These are phyloP conservation scores for Penicillium frequentans DNA, from an alignment of 2,329 filamentous ascomycete species.

Conservation along the genomic window DNA sequence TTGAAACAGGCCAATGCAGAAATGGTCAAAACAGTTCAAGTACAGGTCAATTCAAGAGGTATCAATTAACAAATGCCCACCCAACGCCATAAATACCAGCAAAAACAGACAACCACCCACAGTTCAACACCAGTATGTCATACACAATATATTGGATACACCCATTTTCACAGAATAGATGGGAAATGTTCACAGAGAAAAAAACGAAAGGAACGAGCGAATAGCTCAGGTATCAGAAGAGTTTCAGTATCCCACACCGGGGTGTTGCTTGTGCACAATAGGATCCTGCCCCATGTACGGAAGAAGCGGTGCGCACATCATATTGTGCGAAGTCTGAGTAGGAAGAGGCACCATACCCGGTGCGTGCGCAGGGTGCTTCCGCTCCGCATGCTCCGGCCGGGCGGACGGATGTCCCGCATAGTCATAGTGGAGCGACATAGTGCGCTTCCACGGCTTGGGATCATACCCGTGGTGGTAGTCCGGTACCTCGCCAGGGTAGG, in stretches of 20 bases:
- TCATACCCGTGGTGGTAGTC: slow-evolving; percentile 22
- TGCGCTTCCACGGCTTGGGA: slow-evolving; percentile 30
- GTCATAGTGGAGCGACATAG: slow-evolving; percentile 30
- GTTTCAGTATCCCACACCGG: slow-evolving; percentile 24
- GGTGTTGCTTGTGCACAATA: slow-evolving; percentile 19
- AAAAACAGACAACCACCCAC: slow-evolving; percentile 4
- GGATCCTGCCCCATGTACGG: slow-evolving; percentile 26
- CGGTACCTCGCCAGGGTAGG: slow-evolving; percentile 13
- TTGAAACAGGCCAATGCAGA: not conserved
- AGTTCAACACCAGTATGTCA: slow-evolving; percentile 20
- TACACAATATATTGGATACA: slow-evolving; percentile 13
- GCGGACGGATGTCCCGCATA: slow-evolving; percentile 11
- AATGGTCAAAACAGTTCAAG: not conserved
- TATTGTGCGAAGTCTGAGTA: slow-evolving; percentile 23
- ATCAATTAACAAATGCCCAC: slow-evolving; percentile 6
- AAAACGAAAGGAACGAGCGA: slow-evolving; percentile 1
- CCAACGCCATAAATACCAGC: not conserved
- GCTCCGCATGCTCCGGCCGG: slow-evolving; percentile 5
- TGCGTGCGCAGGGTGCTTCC: slow-evolving; percentile 12
- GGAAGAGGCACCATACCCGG: slow-evolving; percentile 21
- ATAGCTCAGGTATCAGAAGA: slow-evolving; percentile 1
- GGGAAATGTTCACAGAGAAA: slow-evolving; percentile 10
- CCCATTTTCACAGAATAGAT: slow-evolving; percentile 15
- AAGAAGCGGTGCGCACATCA: slow-evolving; percentile 31
- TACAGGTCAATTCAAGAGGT: slow-evolving; percentile 5